phyloP scores from a whole-genome alignment of 2,329 filamentous ascomycete genomes.

The Falciphora oryzae region DNA sequence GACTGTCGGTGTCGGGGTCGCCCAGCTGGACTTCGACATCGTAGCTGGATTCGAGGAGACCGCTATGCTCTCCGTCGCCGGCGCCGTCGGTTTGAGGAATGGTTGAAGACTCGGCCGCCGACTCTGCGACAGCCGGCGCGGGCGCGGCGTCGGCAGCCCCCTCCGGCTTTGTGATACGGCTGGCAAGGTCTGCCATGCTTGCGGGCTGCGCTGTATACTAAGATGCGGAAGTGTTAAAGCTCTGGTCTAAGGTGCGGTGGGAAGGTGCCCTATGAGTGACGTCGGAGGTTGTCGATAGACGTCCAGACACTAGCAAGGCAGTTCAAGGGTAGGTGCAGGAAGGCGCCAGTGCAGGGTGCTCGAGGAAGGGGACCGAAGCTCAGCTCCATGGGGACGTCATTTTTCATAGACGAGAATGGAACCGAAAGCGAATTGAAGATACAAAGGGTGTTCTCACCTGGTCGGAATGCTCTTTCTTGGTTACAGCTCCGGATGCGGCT shows the following conservation, averaged over 20 bases:
- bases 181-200: constrained; percentile 44
- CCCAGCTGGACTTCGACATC: constrained; percentile 90
- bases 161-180: constrained; percentile 43
- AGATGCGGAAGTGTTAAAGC: background rate
- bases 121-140: constrained; percentile 18
- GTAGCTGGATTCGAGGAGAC: constrained; percentile 66
- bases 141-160: constrained; percentile 17
- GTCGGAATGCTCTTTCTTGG: background rate
- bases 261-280: background rate
- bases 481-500: background rate
- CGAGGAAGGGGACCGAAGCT: background rate
- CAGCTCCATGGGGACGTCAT: background rate
- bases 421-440: background rate
- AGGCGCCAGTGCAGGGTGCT: background rate
- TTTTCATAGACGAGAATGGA: background rate
- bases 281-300: background rate
- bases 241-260: background rate
- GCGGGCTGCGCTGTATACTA: background rate
- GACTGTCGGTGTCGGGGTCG: constrained; percentile 81
- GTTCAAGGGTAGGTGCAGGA: background rate
- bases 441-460: background rate
- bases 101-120: constrained; percentile 18
- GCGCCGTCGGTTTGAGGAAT: constrained; percentile 32
- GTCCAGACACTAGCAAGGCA: too few relatives aligned
- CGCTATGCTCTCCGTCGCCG: constrained; percentile 38